These are phyloP conservation scores for Lactifluus hygrophoroides DNA, from an alignment of 768 basidiomycete genomes.

Conservation along the genomic window DNA sequence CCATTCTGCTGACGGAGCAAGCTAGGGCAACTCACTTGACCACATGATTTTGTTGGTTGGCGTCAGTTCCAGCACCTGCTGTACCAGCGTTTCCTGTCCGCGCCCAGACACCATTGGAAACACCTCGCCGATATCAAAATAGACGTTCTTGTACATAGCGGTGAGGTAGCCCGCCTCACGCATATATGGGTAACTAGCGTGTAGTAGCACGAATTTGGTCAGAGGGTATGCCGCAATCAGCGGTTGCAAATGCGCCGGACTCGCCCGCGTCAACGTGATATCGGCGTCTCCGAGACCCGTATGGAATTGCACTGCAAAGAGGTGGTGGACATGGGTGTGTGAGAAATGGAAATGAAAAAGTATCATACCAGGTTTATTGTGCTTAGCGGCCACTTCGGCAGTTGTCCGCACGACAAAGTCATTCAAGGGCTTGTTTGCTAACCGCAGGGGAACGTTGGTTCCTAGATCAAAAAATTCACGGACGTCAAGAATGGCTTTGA, in stretches of 20 bases:
- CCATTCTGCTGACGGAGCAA: neutral
- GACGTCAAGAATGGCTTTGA: neutral
- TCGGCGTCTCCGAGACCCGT: slow-evolving; percentile 76
- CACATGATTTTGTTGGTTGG: slow-evolving; percentile 77
- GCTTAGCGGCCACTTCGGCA: slow-evolving; percentile 42
- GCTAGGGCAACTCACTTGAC: slow-evolving; percentile 47
- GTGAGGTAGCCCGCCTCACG: slow-evolving; percentile 73
- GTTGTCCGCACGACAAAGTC: slow-evolving; percentile 54
- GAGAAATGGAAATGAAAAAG: neutral
- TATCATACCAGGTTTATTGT: slow-evolving; percentile 48
- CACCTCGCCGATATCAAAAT: slow-evolving; percentile 72
- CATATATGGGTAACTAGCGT: slow-evolving; percentile 71
- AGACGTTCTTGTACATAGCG: slow-evolving; percentile 64
- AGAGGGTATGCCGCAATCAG: slow-evolving; percentile 55
- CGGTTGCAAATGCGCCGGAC: slow-evolving; percentile 60
- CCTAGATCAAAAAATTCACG: slow-evolving; percentile 25
- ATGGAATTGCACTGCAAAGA: slow-evolving; percentile 65
- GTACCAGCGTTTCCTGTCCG: slow-evolving; percentile 53
- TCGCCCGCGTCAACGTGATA: slow-evolving; percentile 46
- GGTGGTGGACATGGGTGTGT: neutral
- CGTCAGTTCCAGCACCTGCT: slow-evolving; percentile 57
- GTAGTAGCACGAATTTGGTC: slow-evolving; percentile 58
- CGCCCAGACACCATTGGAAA: slow-evolving; percentile 58
- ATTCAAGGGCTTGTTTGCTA: slow-evolving; percentile 55
- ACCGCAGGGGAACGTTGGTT: slow-evolving; percentile 34